Conservation (phyloP, 139 green algal species). For the Medakamo hakoo region DNA sequence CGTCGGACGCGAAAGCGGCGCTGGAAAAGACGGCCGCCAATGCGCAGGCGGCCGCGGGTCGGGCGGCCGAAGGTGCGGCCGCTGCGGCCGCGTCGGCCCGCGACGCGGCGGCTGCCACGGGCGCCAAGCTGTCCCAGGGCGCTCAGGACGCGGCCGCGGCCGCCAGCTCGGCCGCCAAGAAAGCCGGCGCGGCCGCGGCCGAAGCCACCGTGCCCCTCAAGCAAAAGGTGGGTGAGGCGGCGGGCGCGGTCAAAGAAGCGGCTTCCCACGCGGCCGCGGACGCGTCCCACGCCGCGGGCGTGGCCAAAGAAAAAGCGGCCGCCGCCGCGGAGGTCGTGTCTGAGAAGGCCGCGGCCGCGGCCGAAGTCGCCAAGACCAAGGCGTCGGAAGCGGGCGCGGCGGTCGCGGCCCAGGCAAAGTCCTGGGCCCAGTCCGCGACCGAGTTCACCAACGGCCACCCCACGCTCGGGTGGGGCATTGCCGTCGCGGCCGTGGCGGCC, state of each 20-base stretch:
- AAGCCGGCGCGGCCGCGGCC: not conserved
- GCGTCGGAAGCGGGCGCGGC: not conserved
- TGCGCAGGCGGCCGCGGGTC: too few relatives aligned
- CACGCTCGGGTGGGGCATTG: not conserved
- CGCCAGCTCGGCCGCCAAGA: not conserved
- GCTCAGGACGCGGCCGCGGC: not conserved
- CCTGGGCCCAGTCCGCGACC: too few relatives aligned
- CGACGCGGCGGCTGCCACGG: too few relatives aligned
- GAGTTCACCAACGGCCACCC: not conserved
- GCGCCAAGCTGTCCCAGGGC: not conserved
- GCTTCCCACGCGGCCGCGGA: not conserved
- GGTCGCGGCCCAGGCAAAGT: not conserved
- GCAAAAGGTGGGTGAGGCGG: too few relatives aligned
- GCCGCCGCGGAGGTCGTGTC: not conserved
- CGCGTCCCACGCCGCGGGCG: too few relatives aligned
- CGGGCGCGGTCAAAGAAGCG: too few relatives aligned
- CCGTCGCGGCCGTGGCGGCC: not conserved
- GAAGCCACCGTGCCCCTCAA: too few relatives aligned
- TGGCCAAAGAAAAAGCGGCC: not conserved
- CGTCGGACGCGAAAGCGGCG: too few relatives aligned
- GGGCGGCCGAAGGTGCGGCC: too few relatives aligned
- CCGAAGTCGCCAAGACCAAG: not conserved
- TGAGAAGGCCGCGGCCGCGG: too few relatives aligned
- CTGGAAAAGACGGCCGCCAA: too few relatives aligned
- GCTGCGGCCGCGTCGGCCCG: too few relatives aligned